phyloP scores from a whole-genome alignment of 1,284 basidiomycete genomes.

The Flammula alnicola region DNA sequence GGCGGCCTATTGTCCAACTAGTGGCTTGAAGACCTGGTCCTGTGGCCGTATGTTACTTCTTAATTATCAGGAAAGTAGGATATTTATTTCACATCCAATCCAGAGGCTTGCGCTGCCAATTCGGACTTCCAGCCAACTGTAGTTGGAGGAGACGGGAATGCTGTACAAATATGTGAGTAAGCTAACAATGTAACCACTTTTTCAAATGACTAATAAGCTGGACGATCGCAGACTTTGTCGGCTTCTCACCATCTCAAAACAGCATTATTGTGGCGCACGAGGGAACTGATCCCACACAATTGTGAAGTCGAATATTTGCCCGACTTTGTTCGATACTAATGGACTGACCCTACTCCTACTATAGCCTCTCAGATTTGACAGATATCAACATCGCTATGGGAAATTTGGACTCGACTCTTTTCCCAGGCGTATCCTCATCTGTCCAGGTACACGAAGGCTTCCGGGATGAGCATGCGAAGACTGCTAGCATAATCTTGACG shows the following conservation, averaged over 20 bases:
- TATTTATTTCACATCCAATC: not conserved
- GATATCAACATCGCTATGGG: conserved; percentile 46
- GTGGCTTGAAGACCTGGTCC: conserved; percentile 37
- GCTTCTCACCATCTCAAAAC: conserved; percentile 49
- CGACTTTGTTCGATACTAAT: no score
- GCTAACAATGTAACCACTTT: not conserved
- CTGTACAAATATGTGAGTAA: conserved; percentile 46
- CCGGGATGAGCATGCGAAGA: conserved; percentile 47
- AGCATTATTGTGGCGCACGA: conserved; percentile 56
- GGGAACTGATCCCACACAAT: conserved; percentile 57
- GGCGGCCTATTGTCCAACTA: conserved; percentile 46
- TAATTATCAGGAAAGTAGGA: not conserved
- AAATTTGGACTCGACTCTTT: conserved; percentile 45
- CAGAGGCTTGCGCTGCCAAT: conserved; percentile 47
- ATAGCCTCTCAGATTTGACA: conserved; percentile 46
- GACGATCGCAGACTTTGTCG: conserved; percentile 43
- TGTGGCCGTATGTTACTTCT: conserved; percentile 41
- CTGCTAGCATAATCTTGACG: conserved; percentile 40
- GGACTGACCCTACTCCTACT: no score
- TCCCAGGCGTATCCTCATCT: conserved; percentile 47
- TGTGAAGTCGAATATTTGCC: no score
- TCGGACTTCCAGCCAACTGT: conserved; percentile 49
- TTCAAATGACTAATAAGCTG: conserved; percentile 37
- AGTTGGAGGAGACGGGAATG: conserved; percentile 51
- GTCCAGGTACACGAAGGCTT: conserved; percentile 55